Conservation (phyloP, 495 filamentous ascomycete genomes). For the Haplographium delicatum region DNA sequence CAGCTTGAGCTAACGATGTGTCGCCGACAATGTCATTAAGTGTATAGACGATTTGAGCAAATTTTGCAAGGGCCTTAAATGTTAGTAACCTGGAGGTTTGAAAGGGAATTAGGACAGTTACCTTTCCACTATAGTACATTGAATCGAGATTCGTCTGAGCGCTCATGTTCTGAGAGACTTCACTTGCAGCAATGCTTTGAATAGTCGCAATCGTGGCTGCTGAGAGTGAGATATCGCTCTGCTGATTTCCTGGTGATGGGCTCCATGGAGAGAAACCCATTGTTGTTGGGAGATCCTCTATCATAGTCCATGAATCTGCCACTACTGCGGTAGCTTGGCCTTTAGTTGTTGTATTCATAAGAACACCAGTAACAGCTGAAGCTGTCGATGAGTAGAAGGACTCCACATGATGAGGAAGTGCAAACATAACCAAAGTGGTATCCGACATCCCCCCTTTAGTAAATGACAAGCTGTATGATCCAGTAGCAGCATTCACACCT, state of each 20-base stretch:
- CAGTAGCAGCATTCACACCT: constrained; percentile 48
- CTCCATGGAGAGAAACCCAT: constrained; percentile 78
- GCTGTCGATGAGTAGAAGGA: constrained; percentile 62
- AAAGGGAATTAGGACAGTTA: constrained; percentile 18
- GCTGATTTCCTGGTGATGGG: constrained; percentile 42
- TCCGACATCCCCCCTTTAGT: constrained; percentile 55
- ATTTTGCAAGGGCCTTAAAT: constrained; percentile 73
- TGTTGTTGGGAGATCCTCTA: constrained; percentile 67
- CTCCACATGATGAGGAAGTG: constrained; percentile 77
- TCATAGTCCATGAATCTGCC: constrained; percentile 74
- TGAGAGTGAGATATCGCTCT: constrained; percentile 47
- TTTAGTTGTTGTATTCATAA: constrained; percentile 80
- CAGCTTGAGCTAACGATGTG: constrained; percentile 49
- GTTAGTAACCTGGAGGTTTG: background rate
- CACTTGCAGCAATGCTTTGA: constrained; percentile 50
- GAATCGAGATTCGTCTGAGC: constrained; percentile 71
- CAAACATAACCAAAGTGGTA: constrained; percentile 73
- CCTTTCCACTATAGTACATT: constrained; percentile 95
- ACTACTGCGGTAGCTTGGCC: constrained; percentile 69
- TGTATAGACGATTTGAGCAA: constrained; percentile 67
- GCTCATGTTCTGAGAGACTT: constrained; percentile 67
- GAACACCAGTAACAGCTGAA: constrained; percentile 49
- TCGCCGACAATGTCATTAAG: constrained; percentile 62
- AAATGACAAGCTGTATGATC: constrained; percentile 70
- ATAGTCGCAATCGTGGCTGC: constrained; percentile 48